Percentiles rank a stretch among this genome's conserved stretches.
Conservation (phyloP, 192 early-diverging fungal species). For the Backusella parvicylindrica region DNA sequence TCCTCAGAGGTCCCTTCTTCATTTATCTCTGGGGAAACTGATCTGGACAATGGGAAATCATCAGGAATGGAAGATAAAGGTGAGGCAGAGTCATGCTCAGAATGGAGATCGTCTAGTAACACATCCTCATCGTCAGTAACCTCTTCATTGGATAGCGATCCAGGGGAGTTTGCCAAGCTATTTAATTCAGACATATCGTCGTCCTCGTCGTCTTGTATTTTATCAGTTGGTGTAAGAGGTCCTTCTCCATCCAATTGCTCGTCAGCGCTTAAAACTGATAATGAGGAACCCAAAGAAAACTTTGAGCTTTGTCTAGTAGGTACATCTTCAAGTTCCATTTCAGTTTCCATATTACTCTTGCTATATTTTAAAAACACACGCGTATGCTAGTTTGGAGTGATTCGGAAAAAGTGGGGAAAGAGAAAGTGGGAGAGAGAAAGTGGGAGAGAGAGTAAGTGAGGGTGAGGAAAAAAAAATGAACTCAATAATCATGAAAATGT, state of each 20-base stretch:
- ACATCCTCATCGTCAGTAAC: constrained; percentile 7
- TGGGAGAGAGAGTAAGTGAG: not conserved
- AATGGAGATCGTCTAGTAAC: constrained; percentile 13
- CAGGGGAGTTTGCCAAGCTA: not conserved
- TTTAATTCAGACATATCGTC: constrained; percentile 13
- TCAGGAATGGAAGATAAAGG: constrained; percentile 39
- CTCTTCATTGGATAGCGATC: constrained; percentile 23
- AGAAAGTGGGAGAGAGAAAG: not conserved
- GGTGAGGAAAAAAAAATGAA: not conserved
- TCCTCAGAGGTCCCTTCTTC: not conserved
- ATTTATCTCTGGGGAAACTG: constrained; percentile 24
- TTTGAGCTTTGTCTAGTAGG: constrained; percentile 33
- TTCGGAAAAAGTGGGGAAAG: not conserved
- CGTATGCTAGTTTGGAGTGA: not conserved
- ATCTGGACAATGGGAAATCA: constrained; percentile 37
- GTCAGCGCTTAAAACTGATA: constrained; percentile 26
- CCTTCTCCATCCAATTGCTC: constrained; percentile 27
- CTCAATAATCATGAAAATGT: not conserved
- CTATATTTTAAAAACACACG: not conserved
- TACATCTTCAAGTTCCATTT: constrained; percentile 4
- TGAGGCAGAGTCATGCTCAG: constrained; percentile 30
- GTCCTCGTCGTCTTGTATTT: constrained; percentile 27
- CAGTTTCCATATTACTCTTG: not conserved
- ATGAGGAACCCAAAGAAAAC: constrained; percentile 31
- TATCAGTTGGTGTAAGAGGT: constrained; percentile 29